These are phyloP conservation scores for Chaetoceros tenuissimus DNA, from an alignment of 108 stramenopile genomes.

Conservation along the genomic window DNA sequence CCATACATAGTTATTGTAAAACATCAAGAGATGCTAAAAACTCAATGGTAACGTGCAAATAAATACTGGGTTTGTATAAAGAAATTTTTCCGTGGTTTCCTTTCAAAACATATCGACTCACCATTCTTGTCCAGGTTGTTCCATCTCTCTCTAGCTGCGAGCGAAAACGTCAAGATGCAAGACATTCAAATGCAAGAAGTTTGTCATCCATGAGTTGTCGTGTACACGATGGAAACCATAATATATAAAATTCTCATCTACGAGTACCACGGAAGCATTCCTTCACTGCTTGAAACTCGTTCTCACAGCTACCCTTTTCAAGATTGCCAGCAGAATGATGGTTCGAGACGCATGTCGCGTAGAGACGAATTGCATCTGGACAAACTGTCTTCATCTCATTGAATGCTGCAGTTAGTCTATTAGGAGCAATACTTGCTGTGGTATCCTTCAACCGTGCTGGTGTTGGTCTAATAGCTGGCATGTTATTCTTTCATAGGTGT, in stretches of 20 bases:
- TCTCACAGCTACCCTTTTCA: neutral
- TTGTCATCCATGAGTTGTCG: too few relatives aligned
- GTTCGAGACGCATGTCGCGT: neutral
- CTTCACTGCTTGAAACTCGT: neutral
- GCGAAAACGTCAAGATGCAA: too few relatives aligned
- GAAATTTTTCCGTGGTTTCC: too few relatives aligned
- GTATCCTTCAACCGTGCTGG: neutral
- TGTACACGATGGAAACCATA: too few relatives aligned
- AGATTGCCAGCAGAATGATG: neutral
- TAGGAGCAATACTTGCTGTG: neutral
- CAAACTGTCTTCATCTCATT: neutral
- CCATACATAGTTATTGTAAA: neutral
- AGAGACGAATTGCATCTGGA: neutral
- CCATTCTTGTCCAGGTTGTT: too few relatives aligned
- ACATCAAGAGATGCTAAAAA: neutral
- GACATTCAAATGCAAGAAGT: too few relatives aligned
- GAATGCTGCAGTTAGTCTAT: neutral
- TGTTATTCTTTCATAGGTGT: neutral
- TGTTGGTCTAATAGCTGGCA: neutral
- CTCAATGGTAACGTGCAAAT: neutral
- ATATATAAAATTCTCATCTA: too few relatives aligned
- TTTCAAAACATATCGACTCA: too few relatives aligned
- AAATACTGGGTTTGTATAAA: neutral
- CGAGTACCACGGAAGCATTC: neutral
- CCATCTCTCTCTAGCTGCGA: neutral